Percentiles rank a stretch among this genome's conserved stretches.
Evolutionary conservation across 169 alveolate genomes (phyloP).

Genomic region (Amoebophrya sp.): DNA sequence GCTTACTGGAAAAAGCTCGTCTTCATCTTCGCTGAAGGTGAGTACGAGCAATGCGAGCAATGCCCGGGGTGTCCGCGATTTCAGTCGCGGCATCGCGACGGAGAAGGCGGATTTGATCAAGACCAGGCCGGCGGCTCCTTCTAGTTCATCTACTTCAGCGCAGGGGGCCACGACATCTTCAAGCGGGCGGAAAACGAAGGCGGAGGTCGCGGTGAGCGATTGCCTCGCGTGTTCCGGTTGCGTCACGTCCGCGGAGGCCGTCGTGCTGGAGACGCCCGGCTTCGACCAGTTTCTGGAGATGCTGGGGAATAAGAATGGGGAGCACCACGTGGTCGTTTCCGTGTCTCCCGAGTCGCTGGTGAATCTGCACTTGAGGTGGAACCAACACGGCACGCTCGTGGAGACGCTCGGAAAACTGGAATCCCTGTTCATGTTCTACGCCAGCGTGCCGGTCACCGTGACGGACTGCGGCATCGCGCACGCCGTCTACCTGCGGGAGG

Average conservation of each 20-base stretch:
- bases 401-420: not conserved
- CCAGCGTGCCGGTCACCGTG: not conserved
- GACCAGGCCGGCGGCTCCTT: no score
- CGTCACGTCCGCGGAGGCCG: not conserved
- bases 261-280: not conserved
- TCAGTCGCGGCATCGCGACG: not conserved
- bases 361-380: not conserved
- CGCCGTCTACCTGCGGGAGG: not conserved
- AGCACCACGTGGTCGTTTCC: not conserved
- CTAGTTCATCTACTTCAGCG: not conserved
- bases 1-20: no score
- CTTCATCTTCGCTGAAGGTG: no score
- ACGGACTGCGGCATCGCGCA: not conserved
- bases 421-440: not conserved
- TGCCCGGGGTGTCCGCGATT: not conserved
- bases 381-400: not conserved
- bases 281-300: not conserved
- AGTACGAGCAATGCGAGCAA: no score
- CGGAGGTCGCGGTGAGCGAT: not conserved
- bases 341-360: not conserved
- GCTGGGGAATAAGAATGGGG: no score
- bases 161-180: not conserved
- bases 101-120: not conserved
- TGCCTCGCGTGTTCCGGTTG: not conserved
- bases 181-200: not conserved